phyloP scores from a whole-genome alignment of 768 basidiomycete genomes.

The Tubosaeta sp. region DNA sequence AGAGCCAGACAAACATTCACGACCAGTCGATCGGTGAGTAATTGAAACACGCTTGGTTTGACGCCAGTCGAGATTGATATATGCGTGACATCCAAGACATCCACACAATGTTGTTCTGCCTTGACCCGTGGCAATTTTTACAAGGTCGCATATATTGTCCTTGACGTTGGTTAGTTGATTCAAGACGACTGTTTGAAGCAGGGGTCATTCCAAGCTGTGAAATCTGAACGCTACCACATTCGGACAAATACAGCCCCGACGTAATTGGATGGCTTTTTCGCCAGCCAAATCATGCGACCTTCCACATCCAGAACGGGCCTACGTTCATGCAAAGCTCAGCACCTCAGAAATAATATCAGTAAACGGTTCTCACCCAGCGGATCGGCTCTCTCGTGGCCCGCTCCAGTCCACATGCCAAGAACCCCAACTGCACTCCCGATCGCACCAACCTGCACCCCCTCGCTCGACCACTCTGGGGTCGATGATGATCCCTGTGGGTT shows the following conservation, averaged over 20 bases:
- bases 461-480: slow-evolving; percentile 46
- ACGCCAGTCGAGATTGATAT: too few species aligned
- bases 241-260: neutral
- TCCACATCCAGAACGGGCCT: slow-evolving; percentile 46
- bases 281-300: slow-evolving; percentile 27
- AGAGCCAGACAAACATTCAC: too few species aligned
- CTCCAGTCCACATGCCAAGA: slow-evolving; percentile 55
- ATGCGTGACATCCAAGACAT: too few species aligned
- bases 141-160: neutral
- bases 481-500: slow-evolving; percentile 28
- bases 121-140: neutral
- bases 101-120: neutral
- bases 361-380: slow-evolving; percentile 37
- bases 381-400: slow-evolving; percentile 40
- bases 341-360: neutral
- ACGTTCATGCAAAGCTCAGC: neutral
- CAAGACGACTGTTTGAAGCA: neutral
- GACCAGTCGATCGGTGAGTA: too few species aligned
- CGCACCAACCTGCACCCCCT: slow-evolving; percentile 55
- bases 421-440: slow-evolving; percentile 50
- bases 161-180: neutral
- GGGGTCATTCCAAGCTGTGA: neutral
- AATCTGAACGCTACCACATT: neutral
- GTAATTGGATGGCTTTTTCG: neutral
- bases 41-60: too few species aligned